Conservation (phyloP, 306 rosid genomes). For the Abrus precatorius region DNA sequence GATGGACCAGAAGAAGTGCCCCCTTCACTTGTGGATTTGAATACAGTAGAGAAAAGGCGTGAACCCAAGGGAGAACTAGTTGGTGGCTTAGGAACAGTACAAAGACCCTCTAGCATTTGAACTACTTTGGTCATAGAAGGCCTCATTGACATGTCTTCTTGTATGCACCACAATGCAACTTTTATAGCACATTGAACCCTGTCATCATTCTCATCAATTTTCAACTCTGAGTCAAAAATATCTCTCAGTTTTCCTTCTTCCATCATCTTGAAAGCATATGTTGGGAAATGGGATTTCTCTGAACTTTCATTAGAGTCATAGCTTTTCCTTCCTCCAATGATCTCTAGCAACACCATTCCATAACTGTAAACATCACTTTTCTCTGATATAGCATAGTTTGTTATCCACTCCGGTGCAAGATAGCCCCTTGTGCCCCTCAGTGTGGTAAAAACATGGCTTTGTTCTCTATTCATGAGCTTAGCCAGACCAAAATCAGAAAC, state of each 20-base stretch:
- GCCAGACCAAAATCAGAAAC: conserved; percentile 95
- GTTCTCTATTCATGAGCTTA: conserved; percentile 86
- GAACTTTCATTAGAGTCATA: conserved; percentile 68
- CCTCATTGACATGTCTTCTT: conserved; percentile 83
- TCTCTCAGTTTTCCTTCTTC: conserved; percentile 81
- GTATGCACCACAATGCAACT: conserved; percentile 93
- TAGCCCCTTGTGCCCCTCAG: conserved; percentile 90
- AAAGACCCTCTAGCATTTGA: conserved; percentile 91
- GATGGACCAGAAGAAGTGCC: conserved; percentile 86
- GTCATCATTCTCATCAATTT: conserved; percentile 53
- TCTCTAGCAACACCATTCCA: conserved; percentile 89
- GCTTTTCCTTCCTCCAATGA: conserved; percentile 88
- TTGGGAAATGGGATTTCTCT: conserved; percentile 83
- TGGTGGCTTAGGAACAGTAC: conserved; percentile 73
- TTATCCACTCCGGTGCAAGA: conserved; percentile 97
- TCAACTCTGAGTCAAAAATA: conserved; percentile 61
- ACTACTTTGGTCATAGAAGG: conserved; percentile 92
- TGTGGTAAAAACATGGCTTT: conserved; percentile 93
- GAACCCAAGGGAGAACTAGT: conserved; percentile 61
- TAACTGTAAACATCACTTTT: conserved; percentile 93
- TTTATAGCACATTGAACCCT: conserved; percentile 62
- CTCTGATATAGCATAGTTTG: conserved; percentile 93
- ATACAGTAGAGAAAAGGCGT: conserved; percentile 60
- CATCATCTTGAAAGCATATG: conserved; percentile 81
- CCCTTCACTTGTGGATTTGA: conserved; percentile 66